These are phyloP conservation scores for Solanum chiquidenum DNA, from an alignment of 257 asterid genomes.

Conservation along the genomic window DNA sequence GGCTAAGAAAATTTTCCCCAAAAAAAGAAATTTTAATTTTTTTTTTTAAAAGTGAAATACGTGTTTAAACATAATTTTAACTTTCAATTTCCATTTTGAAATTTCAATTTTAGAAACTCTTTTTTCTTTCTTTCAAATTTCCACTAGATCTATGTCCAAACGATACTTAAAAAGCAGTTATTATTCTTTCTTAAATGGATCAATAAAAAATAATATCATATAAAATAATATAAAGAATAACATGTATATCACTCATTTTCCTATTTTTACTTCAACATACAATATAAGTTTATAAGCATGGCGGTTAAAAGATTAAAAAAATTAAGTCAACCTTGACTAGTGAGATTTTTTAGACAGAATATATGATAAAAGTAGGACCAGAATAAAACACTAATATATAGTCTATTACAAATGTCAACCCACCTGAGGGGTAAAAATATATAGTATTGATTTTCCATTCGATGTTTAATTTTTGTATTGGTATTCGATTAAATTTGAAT, in stretches of 20 bases:
- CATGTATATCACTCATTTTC: background rate
- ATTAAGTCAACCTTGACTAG: background rate
- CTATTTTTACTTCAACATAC: background rate
- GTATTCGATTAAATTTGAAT: background rate
- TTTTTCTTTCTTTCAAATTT: background rate
- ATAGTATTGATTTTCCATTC: no score
- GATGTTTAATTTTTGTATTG: rapidly evolving
- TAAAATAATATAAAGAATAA: background rate
- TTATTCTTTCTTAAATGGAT: background rate
- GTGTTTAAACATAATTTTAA: background rate
- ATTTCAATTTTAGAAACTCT: background rate
- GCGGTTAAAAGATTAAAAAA: background rate
- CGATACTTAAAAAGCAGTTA: background rate
- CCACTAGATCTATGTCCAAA: background rate
- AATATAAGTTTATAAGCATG: background rate
- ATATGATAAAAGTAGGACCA: background rate
- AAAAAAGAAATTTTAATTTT: no score
- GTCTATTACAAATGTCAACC: background rate
- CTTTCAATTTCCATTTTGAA: background rate
- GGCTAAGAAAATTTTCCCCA: background rate
- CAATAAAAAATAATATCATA: background rate
- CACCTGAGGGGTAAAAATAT: no score
- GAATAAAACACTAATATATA: background rate
- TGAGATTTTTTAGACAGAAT: background rate
- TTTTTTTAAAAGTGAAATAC: background rate